These are phyloP conservation scores for Aspergillus vadensis DNA, from an alignment of 2,329 filamentous ascomycete species.

Conservation along the genomic window DNA sequence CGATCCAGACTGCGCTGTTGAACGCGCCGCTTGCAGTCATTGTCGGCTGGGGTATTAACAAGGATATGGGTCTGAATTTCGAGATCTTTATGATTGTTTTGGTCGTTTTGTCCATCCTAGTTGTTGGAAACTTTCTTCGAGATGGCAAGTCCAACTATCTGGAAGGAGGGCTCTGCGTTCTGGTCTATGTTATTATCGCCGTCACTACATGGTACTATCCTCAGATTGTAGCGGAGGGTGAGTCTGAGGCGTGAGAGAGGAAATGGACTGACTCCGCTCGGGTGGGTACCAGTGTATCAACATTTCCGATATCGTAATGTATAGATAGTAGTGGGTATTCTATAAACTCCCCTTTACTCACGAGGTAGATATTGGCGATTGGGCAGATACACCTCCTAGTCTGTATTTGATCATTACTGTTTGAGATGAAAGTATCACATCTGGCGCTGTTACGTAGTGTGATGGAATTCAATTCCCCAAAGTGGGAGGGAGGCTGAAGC, in stretches of 20 bases:
- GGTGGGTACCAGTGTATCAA: background rate
- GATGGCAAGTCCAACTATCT: constrained; percentile 91
- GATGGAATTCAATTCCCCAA: no score
- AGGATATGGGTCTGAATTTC: constrained; percentile 77
- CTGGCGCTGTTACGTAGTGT: background rate
- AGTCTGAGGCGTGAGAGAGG: background rate
- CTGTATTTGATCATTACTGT: no score
- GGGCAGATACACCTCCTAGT: background rate
- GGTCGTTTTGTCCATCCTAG: constrained; percentile 79
- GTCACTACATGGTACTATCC: constrained; percentile 65
- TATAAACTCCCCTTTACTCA: background rate
- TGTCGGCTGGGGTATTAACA: constrained; percentile 75
- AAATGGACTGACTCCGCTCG: background rate
- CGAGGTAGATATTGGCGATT: background rate
- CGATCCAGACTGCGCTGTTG: constrained; percentile 85
- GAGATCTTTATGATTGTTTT: constrained; percentile 83
- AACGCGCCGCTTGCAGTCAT: constrained; percentile 83
- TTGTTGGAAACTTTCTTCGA: constrained; percentile 82
- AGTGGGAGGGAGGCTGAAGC: background rate
- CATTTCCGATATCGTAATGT: no score
- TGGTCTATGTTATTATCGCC: constrained; percentile 65
- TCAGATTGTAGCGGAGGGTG: constrained; percentile 41
- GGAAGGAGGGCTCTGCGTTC: constrained; percentile 77
- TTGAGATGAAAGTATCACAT: background rate
- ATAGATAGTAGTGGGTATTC: background rate